These are phyloP conservation scores for Saksenaea oblongispora DNA, from an alignment of 371 early-diverging fungal species.

Conservation along the genomic window DNA sequence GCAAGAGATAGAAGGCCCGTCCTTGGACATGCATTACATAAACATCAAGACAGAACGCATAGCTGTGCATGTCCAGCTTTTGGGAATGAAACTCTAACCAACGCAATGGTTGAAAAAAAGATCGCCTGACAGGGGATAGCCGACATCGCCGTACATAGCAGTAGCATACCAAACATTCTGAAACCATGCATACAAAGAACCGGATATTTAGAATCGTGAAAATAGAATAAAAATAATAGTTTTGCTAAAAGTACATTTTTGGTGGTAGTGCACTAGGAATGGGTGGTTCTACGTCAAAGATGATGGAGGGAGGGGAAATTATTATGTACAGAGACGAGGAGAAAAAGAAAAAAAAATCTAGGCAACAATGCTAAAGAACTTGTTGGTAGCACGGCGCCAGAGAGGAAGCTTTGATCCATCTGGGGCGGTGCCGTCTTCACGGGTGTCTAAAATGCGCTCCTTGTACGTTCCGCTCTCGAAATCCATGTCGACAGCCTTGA, in stretches of 20 bases:
- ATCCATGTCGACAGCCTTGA: constrained; percentile 32
- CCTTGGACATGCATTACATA: neutral
- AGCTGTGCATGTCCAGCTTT: too few relatives aligned
- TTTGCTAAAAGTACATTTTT: too few relatives aligned
- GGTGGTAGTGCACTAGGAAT: too few relatives aligned
- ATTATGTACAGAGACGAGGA: neutral
- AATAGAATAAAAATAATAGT: too few relatives aligned
- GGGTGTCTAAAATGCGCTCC: constrained; percentile 10
- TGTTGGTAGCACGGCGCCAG: constrained; percentile 12
- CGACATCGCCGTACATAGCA: too few relatives aligned
- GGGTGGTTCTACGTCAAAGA: neutral
- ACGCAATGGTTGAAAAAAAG: too few relatives aligned
- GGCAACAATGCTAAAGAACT: constrained; percentile 22
- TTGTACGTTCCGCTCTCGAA: constrained; percentile 34
- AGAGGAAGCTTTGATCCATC: neutral
- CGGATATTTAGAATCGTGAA: too few relatives aligned
- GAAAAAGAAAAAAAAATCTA: neutral
- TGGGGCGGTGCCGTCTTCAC: constrained; percentile 7
- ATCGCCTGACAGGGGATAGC: too few relatives aligned
- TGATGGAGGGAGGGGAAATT: neutral
- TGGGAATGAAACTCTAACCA: too few relatives aligned
- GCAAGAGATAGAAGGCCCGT: neutral
- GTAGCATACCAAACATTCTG: too few relatives aligned
- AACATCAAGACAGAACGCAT: too few relatives aligned
- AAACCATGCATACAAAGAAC: too few relatives aligned